phyloP scores from a whole-genome alignment of 2,329 filamentous ascomycete genomes.

The Aspergillus texensis region DNA sequence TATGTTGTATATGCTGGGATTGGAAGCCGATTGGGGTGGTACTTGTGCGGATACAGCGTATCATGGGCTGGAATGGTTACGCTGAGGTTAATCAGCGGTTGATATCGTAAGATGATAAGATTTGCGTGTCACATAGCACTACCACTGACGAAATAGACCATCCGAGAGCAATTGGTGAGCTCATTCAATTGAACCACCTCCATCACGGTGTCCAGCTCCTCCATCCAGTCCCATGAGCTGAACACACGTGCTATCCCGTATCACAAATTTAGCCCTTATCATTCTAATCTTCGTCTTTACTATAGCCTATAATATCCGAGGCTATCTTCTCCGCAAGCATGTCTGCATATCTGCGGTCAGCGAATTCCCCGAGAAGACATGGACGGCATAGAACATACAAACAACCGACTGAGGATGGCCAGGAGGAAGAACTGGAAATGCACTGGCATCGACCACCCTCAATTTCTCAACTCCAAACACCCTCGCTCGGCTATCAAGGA shows the following conservation, averaged over 20 bases:
- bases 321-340: constrained; percentile 50
- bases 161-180: not conserved
- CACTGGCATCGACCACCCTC: constrained; percentile 42
- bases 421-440: constrained; percentile 42
- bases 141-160: not conserved
- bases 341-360: constrained; percentile 28
- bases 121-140: not conserved
- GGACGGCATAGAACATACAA: constrained; percentile 30
- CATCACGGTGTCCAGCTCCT: not conserved
- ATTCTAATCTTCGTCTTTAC: not conserved
- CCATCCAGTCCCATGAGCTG: not conserved
- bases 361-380: not conserved
- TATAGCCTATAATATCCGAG: constrained; percentile 25
- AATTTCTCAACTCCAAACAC: constrained; percentile 36
- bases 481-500: constrained; percentile 34
- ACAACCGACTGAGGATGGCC: constrained; percentile 48
- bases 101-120: constrained; percentile 1
- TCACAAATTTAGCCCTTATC: not conserved
- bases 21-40: not conserved
- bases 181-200: not conserved
- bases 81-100: not conserved
- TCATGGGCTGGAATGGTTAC: not conserved
- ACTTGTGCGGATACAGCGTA: not conserved
- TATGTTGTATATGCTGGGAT: not conserved
- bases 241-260: not conserved